These are phyloP conservation scores for Zygosaccharomyces sapae DNA, from an alignment of 1,139 yeast genomes.

Conservation along the genomic window DNA sequence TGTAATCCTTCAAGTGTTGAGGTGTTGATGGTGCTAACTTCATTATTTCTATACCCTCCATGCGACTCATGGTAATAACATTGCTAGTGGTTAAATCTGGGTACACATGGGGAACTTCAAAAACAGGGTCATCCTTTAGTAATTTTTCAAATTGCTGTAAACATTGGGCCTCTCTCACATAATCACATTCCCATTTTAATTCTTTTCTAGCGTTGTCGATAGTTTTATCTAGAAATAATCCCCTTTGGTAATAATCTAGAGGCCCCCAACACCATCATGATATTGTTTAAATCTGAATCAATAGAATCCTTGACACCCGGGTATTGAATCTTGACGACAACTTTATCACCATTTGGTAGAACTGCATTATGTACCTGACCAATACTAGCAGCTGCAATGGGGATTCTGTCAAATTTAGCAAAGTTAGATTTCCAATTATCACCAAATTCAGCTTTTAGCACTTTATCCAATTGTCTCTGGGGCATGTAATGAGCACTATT, in stretches of 20 bases:
- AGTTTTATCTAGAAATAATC: conserved; percentile 81
- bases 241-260: conserved; percentile 91
- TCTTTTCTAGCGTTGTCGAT: conserved; percentile 91
- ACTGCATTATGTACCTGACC: conserved; percentile 94
- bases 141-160: conserved; percentile 63
- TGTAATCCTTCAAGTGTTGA: conserved; percentile 71
- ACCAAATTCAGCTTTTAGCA: conserved; percentile 75
- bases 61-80: conserved; percentile 83
- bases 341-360: conserved; percentile 55
- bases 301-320: conserved; percentile 97
- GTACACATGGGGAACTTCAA: conserved; percentile 76
- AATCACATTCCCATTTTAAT: conserved; percentile 96
- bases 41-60: conserved; percentile 79
- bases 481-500: conserved; percentile 98
- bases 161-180: conserved; percentile 81
- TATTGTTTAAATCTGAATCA: conserved; percentile 86
- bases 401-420: conserved; percentile 74
- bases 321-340: conserved; percentile 95
- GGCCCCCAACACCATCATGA: conserved; percentile 77
- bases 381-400: conserved; percentile 96
- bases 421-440: conserved; percentile 70
- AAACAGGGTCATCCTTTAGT: conserved; percentile 61
- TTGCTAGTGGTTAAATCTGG: conserved; percentile 75
- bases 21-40: conserved; percentile 60
- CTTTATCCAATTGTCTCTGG: conserved; percentile 75